Base-by-base conservation (phyloP, 306 rosid genomes). In the Luffa acutangula region DNA sequence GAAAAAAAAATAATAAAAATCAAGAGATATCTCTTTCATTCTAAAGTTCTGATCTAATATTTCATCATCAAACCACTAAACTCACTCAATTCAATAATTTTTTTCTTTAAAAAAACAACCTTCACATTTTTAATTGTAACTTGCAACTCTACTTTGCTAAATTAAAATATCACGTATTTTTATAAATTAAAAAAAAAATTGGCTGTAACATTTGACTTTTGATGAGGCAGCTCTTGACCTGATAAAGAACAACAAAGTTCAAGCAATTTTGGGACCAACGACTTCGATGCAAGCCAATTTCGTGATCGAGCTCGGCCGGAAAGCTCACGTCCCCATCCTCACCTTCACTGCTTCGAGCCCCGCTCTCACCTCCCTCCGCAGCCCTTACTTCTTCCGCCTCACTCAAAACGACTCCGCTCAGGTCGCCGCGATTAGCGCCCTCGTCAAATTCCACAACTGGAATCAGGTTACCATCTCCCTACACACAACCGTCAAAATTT, bases 271-370 rank as follows among this genome's bases (percentile, higher is more conserved):
- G 6, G 96, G 96, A 8, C 92, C 90, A 18, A 10, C 3, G 43
- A 82, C 83, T 37, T 84, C 96, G 9, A 87, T 77, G 85, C 79
- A 91, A 21, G 78, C 96, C 7, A 82, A 51, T 64, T 91, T 89
- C 10, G 36, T 91, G 15, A 89, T 85, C 81, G n/a, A 70, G 36
- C 85, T 89, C 0, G 93, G 89, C 52, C 76, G 82, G 41, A 83
- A 89, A 77, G 82, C 89, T 9, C 86, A 72, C 0, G 86, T 88
- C 0, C 96, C 93, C 46, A 80, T 91, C 21, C 36, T 90, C 41
- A 82, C 87, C 7, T 88, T 88, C 52, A 80, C 93, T 8, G 93
- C 91, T n/a, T 83, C 86, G 58, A 86, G 89, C 54, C 88, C 97
- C 25, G 75, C 84, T 45, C 87, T 88, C 3, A 21, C 86, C 33